Conservation (phyloP, 345 rosid genomes). For the Rhizophora mangle region DNA sequence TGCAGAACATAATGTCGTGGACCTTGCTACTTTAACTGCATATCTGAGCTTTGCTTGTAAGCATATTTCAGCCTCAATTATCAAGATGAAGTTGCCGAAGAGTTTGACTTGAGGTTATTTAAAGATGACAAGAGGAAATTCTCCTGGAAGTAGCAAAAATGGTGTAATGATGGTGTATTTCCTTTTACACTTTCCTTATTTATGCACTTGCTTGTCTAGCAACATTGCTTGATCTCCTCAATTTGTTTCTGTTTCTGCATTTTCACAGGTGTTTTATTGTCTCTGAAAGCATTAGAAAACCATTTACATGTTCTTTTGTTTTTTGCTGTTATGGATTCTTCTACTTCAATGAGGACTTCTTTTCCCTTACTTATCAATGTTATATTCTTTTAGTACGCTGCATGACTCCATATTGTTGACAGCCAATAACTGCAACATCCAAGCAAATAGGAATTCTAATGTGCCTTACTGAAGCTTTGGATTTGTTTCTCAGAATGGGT, state of each 20-base stretch:
- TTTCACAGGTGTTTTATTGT: no score
- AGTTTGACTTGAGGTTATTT: constrained; percentile 81
- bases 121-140: constrained; percentile 84
- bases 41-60: constrained; percentile 86
- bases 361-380: neutral
- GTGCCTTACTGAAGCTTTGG: constrained; percentile 88
- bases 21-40: constrained; percentile 64
- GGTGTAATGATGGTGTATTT: constrained; percentile 25
- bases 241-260: no score
- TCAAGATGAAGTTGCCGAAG: constrained; percentile 97
- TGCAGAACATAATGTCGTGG: constrained; percentile 62
- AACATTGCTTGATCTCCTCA: no score
- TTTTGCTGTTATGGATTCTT: no score
- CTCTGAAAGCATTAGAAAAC: no score
- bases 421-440: constrained; percentile 94
- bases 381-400: neutral
- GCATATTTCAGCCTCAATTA: constrained; percentile 66
- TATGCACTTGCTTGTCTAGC: neutral
- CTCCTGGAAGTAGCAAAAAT: constrained; percentile 92
- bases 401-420: constrained; percentile 19
- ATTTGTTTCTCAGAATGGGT: constrained; percentile 88
- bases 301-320: no score
- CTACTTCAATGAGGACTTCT: neutral
- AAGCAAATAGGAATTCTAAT: constrained; percentile 89
- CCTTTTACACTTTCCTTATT: neutral